Evolutionary conservation across 2,329 filamentous ascomycete genomes (phyloP), one percentile per base, ranked within the genome.

Genomic region (Claviceps africana): DNA sequence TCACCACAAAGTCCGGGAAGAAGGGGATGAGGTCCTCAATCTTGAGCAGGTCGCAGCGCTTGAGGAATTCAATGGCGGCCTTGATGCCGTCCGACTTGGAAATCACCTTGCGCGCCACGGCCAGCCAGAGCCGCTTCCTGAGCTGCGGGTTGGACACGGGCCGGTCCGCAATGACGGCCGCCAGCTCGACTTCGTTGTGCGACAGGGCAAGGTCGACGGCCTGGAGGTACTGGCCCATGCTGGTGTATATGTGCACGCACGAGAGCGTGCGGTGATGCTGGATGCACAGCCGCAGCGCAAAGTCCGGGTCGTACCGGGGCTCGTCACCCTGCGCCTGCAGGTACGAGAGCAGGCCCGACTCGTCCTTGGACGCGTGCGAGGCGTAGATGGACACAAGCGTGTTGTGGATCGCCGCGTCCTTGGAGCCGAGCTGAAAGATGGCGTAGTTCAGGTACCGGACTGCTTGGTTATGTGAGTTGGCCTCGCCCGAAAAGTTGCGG

Each of bases 21-120:
- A 98, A 96, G 0, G 93, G 93, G 42, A 98, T 97, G 31, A 98
- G 71, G 62, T 98, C 93, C 70, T 98, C 93, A 57, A 98, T 98
- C 56, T 86, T 85, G 48, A 98, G 79, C 13, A 97, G 76, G 55
- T 96, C 89, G 65, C 91, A 96, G 10, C 88, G 83, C 59, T 88
- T 88, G 13, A 97, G 76, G 63, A 98, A 96, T 56, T 94, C 88
- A 58, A 98, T 95, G 2, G 93, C 93, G 33, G 85, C 79, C 69
- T 88, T 96, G 75, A 97, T 96, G 50, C 88, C 87, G 54, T 85
- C 85, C 7, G 82, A 86, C 56, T 90, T 82, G 1, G 82, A 83
- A 58, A 98, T 96, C 48, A 97, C 93, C 62, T 91, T 95, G 64
- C 89, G 88, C 0, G 93, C 93, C 28, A 98, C 88, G 1, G 90